Percentiles rank a stretch among this genome's conserved stretches.
Conservation (phyloP, 2,329 filamentous ascomycete genomes). For the Aspergillus pseudoterreus region DNA sequence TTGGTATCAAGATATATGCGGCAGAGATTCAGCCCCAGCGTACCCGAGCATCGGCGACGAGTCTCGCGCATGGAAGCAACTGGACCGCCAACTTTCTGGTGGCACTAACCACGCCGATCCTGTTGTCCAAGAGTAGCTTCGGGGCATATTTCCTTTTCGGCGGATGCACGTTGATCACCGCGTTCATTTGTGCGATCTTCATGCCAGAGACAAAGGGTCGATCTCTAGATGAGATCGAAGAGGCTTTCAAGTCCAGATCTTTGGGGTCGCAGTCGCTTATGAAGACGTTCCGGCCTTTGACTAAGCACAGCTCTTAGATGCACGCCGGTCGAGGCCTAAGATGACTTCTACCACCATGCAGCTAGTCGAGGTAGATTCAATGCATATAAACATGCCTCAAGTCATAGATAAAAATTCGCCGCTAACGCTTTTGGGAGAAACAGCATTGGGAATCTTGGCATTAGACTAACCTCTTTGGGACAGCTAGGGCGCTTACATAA, state of each 20-base stretch:
- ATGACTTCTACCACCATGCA: too few relatives aligned
- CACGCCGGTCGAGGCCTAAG: background rate
- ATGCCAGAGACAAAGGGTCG: conserved; percentile 52
- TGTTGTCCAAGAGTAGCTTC: conserved; percentile 41
- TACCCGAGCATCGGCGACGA: conserved; percentile 54
- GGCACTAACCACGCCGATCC: conserved; percentile 42
- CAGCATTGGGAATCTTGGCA: background rate
- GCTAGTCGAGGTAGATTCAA: too few relatives aligned
- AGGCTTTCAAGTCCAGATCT: conserved; percentile 38
- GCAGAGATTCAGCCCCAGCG: conserved; percentile 56
- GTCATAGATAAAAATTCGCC: too few relatives aligned
- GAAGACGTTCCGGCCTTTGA: conserved; percentile 1
- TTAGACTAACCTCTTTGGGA: conserved; percentile 3
- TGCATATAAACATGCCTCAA: too few relatives aligned
- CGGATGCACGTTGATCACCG: conserved; percentile 37
- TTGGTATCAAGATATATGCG: conserved; percentile 55
- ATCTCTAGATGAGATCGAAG: conserved; percentile 49
- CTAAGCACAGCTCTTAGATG: background rate
- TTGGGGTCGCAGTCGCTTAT: conserved; percentile 4
- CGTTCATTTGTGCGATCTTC: conserved; percentile 36
- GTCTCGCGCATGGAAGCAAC: conserved; percentile 45
- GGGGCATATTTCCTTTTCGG: conserved; percentile 49
- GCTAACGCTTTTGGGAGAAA: background rate
- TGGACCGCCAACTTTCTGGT: conserved; percentile 38
- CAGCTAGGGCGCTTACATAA: conserved; percentile 8